phyloP scores from a whole-genome alignment of 345 rosid species.

The Reutealis trisperma region DNA sequence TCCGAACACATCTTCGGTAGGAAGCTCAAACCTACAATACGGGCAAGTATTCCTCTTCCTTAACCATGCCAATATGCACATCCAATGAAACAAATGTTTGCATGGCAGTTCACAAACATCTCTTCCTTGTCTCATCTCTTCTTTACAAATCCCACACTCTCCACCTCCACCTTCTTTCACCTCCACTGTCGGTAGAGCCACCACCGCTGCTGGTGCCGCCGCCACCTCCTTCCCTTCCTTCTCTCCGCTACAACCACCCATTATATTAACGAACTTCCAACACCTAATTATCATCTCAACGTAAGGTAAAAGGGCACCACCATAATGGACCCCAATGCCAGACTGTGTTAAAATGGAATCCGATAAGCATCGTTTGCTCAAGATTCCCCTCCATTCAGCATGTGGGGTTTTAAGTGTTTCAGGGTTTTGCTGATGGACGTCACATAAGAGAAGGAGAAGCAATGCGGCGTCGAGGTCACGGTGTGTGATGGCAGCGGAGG shows the following conservation, averaged over 20 bases:
- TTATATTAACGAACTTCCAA: constrained; percentile 50
- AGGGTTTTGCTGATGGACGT: constrained; percentile 64
- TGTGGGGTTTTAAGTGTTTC: constrained; percentile 46
- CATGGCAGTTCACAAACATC: constrained; percentile 89
- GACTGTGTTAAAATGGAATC: constrained; percentile 35
- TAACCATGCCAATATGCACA: constrained; percentile 83
- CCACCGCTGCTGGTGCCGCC: constrained; percentile 62
- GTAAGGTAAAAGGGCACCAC: constrained; percentile 61
- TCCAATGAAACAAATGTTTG: constrained; percentile 86
- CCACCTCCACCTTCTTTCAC: constrained; percentile 36
- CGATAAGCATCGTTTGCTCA: constrained; percentile 32
- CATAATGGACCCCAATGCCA: constrained; percentile 49
- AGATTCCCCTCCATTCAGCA: constrained; percentile 54
- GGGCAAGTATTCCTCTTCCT: constrained; percentile 86
- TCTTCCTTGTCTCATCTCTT: constrained; percentile 78
- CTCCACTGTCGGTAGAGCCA: constrained; percentile 63
- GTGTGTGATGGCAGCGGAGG: constrained; percentile 35
- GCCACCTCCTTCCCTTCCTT: constrained; percentile 51
- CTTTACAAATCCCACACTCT: constrained; percentile 81
- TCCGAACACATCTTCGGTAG: constrained; percentile 67
- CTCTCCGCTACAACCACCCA: constrained; percentile 34
- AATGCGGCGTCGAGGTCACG: constrained; percentile 79
- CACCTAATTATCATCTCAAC: constrained; percentile 66
- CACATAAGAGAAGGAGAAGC: constrained; percentile 84
- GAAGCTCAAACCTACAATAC: constrained; percentile 83